A percentile compares a stretch with the other conserved stretches of the same genome.
Conservation (phyloP, 2,329 filamentous ascomycete genomes). For the Aspergillus latus region DNA sequence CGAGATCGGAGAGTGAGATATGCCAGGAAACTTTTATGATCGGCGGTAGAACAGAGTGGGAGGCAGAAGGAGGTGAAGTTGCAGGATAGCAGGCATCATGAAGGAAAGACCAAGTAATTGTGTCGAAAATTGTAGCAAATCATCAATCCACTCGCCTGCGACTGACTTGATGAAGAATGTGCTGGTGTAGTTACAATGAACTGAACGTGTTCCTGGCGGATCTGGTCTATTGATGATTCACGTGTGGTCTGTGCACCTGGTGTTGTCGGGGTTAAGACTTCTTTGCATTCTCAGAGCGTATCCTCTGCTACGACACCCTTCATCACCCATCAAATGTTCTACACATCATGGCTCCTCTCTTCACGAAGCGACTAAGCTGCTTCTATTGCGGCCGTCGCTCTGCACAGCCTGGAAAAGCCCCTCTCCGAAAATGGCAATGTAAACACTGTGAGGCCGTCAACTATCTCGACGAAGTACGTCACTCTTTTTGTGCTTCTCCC, state of each 20-base stretch:
- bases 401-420: conserved; percentile 57
- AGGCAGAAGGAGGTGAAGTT: background rate
- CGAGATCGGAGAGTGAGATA: background rate
- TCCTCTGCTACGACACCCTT: conserved; percentile 19
- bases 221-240: background rate
- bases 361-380: conserved; percentile 60
- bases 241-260: conserved; percentile 23
- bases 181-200: background rate
- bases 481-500: conserved; percentile 4
- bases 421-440: conserved; percentile 69
- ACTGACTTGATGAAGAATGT: background rate
- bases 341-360: conserved; percentile 42
- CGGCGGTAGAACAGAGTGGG: background rate
- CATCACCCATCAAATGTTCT: conserved; percentile 9
- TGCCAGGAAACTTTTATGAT: background rate
- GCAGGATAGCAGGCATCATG: background rate
- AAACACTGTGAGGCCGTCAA: conserved; percentile 81
- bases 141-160: background rate
- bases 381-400: conserved; percentile 81
- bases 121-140: background rate
- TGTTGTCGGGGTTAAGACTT: conserved; percentile 24
- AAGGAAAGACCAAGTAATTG: background rate
- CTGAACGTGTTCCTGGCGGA: background rate
- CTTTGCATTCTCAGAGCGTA: conserved; percentile 19
- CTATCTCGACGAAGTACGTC: conserved; percentile 76